phyloP scores from a whole-genome alignment of 2,329 filamentous ascomycete genomes.

The Aspergillus thermomutatus region DNA sequence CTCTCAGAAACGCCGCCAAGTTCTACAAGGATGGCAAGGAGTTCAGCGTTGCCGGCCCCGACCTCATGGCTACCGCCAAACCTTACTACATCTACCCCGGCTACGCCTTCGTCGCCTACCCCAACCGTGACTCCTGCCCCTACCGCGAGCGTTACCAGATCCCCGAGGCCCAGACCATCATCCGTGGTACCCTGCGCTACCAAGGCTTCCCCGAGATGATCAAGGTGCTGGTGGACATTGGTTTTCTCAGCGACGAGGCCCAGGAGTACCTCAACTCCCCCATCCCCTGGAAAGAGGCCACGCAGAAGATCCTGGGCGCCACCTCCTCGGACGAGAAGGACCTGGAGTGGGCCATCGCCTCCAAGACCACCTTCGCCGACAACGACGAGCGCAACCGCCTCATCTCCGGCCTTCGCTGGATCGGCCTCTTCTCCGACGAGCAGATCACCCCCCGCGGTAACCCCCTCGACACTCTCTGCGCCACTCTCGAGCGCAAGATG shows the following conservation, averaged over 20 bases:
- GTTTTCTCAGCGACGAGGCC: conserved; percentile 74
- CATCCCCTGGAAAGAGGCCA: conserved; percentile 80
- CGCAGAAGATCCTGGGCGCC: conserved; percentile 70
- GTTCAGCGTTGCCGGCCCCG: conserved; percentile 60
- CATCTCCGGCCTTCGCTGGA: conserved; percentile 69
- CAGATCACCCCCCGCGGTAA: conserved; percentile 70
- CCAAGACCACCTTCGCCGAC: conserved; percentile 69
- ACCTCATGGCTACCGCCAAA: conserved; percentile 84
- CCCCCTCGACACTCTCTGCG: conserved; percentile 87
- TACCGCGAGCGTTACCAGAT: conserved; percentile 90
- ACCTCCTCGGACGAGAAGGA: conserved; percentile 64
- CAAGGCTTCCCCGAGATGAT: conserved; percentile 88
- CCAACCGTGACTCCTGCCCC: conserved; percentile 83
- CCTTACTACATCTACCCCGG: conserved; percentile 88
- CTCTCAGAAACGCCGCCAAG: conserved; percentile 79
- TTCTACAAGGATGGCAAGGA: conserved; percentile 78
- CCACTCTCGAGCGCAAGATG: conserved; percentile 88
- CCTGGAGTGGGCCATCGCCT: conserved; percentile 67
- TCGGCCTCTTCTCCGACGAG: conserved; percentile 63
- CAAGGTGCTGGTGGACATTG: conserved; percentile 80
- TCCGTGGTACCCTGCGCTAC: conserved; percentile 83
- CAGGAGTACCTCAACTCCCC: conserved; percentile 63
- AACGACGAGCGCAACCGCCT: conserved; percentile 68
- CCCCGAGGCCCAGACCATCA: conserved; percentile 82
- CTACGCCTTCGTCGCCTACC: conserved; percentile 86